Evolutionary conservation across 2,329 filamentous ascomycete species (phyloP), one percentile per base, ranked within the genome.

Genomic region (Fusarium gaditjirri): DNA sequence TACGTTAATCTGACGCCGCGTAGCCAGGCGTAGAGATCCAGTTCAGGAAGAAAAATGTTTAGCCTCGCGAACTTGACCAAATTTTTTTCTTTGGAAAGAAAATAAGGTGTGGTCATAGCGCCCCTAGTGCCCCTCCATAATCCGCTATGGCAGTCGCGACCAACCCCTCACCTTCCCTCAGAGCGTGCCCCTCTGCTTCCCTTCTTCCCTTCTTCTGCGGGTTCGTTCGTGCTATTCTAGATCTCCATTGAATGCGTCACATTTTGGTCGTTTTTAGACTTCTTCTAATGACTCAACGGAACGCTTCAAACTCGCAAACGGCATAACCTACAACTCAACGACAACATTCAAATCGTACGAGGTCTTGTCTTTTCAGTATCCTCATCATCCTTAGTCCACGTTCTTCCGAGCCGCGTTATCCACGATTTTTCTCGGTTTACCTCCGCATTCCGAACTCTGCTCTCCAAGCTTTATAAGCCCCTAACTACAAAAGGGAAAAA

Each of bases 61-160:
- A 68, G 65, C 65, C 72, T 76, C 72, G 73, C 76, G 73, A 68
- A 77, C 53, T 72, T 67, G 71, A 75, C 76, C 69, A 76, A 77
- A 78, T 75, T 77, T 81, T 81, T 80, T 79, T 78, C 74, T 38
- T 69, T 73, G 70, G 46, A 61, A 58, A 55, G 65, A 60, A 25
- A 65, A 29, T 80, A 81, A 80, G 78, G 68, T 78, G 74, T 79
- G 79, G 78, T 80, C 79, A 75, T 68, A 80, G 79, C 79, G 72
- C 46, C 42, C 31, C 27, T 67, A 56, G 61, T 76, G 77, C 77
- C 79, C 79, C 78, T 80, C 78, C 66, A 80, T 74, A 61, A 75
- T 74, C 78, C 53, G 60, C 70, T 31, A 38, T 67, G 33, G 57
- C 49, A 67, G 66, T 52, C 65, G 55, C 71, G 42, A 49, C 67